phyloP scores from a whole-genome alignment of 257 asterid genomes.

The Solanum etuberosum region DNA sequence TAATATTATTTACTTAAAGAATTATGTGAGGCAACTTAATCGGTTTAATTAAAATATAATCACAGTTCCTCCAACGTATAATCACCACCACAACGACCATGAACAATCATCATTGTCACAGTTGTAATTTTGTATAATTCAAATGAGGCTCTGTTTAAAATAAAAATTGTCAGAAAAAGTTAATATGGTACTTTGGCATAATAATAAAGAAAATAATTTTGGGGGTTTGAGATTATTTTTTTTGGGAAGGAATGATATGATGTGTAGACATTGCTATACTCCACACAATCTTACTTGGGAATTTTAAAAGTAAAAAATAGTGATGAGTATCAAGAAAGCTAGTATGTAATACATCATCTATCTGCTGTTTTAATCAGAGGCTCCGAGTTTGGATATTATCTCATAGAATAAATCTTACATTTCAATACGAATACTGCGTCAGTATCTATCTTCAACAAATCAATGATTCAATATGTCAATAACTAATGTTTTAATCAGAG shows the following conservation, averaged over 20 bases:
- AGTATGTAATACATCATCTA: neutral
- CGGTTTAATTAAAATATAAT: neutral
- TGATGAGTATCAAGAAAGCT: neutral
- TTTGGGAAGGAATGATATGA: neutral
- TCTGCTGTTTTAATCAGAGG: neutral
- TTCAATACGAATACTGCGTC: neutral
- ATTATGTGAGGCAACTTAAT: neutral
- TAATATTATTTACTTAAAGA: neutral
- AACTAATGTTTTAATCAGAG: too few relatives aligned
- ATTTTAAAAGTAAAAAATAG: neutral
- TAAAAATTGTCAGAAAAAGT: neutral
- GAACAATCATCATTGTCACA: neutral
- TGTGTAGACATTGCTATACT: neutral
- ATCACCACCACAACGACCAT: neutral
- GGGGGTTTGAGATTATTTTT: neutral
- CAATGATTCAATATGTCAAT: neutral
- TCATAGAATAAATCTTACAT: accelerated
- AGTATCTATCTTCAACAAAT: neutral
- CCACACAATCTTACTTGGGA: neutral
- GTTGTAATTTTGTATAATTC: neutral
- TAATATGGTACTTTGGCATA: too few relatives aligned
- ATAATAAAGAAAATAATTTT: neutral
- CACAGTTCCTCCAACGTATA: neutral
- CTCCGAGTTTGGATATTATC: accelerated
- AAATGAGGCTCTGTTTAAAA: neutral